Conservation (phyloP, 1,284 basidiomycete species). For the Schizopora paradoxa region DNA sequence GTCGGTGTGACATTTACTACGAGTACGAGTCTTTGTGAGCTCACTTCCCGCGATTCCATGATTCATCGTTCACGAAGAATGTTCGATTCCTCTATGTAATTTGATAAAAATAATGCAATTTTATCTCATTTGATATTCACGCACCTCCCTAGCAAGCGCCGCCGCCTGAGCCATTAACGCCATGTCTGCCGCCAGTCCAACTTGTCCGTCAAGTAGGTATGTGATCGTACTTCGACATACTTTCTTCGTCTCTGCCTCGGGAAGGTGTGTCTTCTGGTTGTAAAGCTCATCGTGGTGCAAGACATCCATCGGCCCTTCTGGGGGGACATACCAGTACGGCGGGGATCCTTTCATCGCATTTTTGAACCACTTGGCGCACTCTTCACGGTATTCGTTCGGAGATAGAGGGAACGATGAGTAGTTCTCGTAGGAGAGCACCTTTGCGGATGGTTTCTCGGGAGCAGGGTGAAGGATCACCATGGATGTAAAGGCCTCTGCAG, state of each 20-base stretch:
- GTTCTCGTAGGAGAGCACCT: constrained; percentile 51
- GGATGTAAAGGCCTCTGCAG: too few species aligned
- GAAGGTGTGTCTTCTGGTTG: constrained; percentile 25
- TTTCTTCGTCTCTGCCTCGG: constrained; percentile 29
- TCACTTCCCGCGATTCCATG: constrained; percentile 68
- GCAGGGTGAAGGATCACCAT: too few species aligned
- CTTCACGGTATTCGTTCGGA: constrained; percentile 46
- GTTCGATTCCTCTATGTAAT: constrained; percentile 41
- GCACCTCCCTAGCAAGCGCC: constrained; percentile 57
- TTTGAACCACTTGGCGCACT: constrained; percentile 46
- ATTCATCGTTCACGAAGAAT: constrained; percentile 49
- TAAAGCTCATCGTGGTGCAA: constrained; percentile 38
- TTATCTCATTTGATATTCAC: too few species aligned
- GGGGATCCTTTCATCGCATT: constrained; percentile 41
- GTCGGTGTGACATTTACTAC: neutral
- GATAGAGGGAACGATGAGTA: constrained; percentile 56
- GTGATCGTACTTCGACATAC: constrained; percentile 59
- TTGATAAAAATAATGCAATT: neutral
- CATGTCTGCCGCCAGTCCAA: constrained; percentile 58
- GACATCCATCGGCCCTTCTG: constrained; percentile 41
- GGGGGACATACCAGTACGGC: constrained; percentile 47
- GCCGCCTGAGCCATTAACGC: constrained; percentile 62
- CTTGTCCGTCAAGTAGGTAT: constrained; percentile 61
- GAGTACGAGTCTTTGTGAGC: constrained; percentile 20
- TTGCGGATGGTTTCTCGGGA: constrained; percentile 18